Percentiles rank a stretch among this genome's conserved stretches.
Evolutionary conservation across 768 basidiomycete genomes (phyloP).

Genomic region (Melanogaster broomeanus): DNA sequence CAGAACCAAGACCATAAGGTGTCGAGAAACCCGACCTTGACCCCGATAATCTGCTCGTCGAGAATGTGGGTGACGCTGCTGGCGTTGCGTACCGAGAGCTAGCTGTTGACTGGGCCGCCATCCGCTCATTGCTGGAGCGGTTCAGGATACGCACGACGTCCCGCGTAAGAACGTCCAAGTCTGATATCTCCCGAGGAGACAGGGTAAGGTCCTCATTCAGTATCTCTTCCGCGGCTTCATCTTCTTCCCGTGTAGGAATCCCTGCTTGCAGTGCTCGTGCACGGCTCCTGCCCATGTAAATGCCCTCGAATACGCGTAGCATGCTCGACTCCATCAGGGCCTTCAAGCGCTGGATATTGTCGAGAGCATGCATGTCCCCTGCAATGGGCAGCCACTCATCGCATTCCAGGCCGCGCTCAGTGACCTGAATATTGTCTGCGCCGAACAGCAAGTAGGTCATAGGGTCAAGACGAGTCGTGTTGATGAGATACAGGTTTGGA

Average conservation of each 20-base stretch:
- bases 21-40: slow-evolving; percentile 62
- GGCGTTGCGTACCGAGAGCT: slow-evolving; percentile 73
- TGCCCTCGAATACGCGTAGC: slow-evolving; percentile 89
- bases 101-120: slow-evolving; percentile 53
- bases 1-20: slow-evolving; percentile 45
- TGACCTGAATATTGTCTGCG: slow-evolving; percentile 73
- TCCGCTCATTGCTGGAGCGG: slow-evolving; percentile 66
- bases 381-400: slow-evolving; percentile 90
- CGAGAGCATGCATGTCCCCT: slow-evolving; percentile 70
- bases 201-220: slow-evolving; percentile 50
- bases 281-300: slow-evolving; percentile 44
- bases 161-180: slow-evolving; percentile 73
- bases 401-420: slow-evolving; percentile 75
- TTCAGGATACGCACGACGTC: slow-evolving; percentile 76
- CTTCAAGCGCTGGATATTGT: slow-evolving; percentile 84
- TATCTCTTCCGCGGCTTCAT: slow-evolving; percentile 59
- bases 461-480: slow-evolving; percentile 83
- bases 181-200: slow-evolving; percentile 66
- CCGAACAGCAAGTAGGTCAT: slow-evolving; percentile 92
- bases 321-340: slow-evolving; percentile 78
- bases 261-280: slow-evolving; percentile 32
- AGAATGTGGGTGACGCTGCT: slow-evolving; percentile 49
- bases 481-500: slow-evolving; percentile 71
- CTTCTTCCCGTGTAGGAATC: slow-evolving; percentile 43
- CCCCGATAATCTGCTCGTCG: slow-evolving; percentile 40